A percentile compares a stretch with the other conserved stretches of the same genome.
Evolutionary conservation across 2,329 filamentous ascomycete species (phyloP).

Genomic region (Lasiodiplodia sp.): DNA sequence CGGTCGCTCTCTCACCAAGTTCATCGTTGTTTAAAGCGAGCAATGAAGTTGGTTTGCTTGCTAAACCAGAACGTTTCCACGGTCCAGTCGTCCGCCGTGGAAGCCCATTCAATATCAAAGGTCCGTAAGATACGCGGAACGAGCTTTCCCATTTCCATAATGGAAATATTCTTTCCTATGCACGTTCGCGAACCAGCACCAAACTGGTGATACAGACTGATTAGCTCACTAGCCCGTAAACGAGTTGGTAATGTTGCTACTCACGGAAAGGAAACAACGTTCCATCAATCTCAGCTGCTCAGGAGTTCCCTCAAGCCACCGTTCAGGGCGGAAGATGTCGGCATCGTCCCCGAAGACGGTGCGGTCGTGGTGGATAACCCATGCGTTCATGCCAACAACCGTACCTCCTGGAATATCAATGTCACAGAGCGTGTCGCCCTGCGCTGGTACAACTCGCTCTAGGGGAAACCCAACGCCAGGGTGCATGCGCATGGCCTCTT

Average conservation of each 20-base stretch:
- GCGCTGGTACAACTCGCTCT: background rate
- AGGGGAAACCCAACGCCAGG: background rate
- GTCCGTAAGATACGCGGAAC: conserved; percentile 35
- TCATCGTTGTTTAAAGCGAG: background rate
- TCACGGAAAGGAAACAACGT: background rate
- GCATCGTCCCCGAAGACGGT: conserved; percentile 47
- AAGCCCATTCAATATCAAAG: conserved; percentile 34
- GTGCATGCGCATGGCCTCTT: conserved; percentile 5
- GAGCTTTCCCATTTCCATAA: conserved; percentile 36
- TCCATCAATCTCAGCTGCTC: background rate
- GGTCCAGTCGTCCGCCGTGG: conserved; percentile 3
- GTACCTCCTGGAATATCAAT: conserved; percentile 44
- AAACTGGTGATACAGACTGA: conserved; percentile 30
- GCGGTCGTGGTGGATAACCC: conserved; percentile 47
- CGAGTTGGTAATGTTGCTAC: background rate
- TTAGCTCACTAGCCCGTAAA: background rate
- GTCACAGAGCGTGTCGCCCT: background rate
- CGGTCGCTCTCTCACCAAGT: too few species aligned
- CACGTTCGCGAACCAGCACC: conserved; percentile 36
- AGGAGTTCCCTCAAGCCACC: conserved; percentile 42
- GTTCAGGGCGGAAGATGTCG: conserved; percentile 48
- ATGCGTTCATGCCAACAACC: conserved; percentile 53
- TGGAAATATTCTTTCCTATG: conserved; percentile 40
- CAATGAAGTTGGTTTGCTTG: conserved; percentile 26
- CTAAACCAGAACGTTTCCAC: conserved; percentile 27